Base-by-base conservation (phyloP, 805 yeast genomes). In the Metschnikowia picachoensis region DNA sequence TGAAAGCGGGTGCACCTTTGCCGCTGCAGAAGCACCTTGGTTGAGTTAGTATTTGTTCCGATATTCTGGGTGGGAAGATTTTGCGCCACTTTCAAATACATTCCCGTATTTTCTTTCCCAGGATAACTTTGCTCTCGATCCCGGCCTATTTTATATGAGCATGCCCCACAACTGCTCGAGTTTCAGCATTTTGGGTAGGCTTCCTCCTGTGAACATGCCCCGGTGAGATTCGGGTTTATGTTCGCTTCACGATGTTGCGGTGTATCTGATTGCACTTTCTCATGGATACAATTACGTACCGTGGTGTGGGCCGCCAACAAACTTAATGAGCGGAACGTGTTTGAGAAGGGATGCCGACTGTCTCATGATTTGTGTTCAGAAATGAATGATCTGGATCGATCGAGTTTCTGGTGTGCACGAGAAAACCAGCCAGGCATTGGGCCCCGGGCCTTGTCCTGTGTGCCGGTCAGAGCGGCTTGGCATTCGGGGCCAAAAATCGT, bases 261-360 rank as follows among this genome's bases (percentile, higher is more conserved):
- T n/a, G 15, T 14, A 32, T 10, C 35, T 16, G 10, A 13, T 10
- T 12, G 11, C 25, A 15, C 16, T 16, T 16, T 11, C 15, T n/a
- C 31, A 13, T 27, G 27, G 13, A 16, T 12, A 20, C 25, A 14
- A 16, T 4, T 10, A 49, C 59, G 47, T 55, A 55, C 59, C 44
- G 20, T 47, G 55, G 63, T 83, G 88, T 41, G 89, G 84, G 39
- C 90, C 90, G 35, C 97, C 97, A 39, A 89, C 78, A 62, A 92
- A 92, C 60, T 84, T 85, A 68, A 92, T 92, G 64, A 82, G 72
- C 13, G 95, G 97, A 20, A 76, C 72, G 60, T 79, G 76, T 54
- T 70, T 64, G 44, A 68, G 59, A 50, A 70, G 57, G 44, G 63
- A 57, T 27, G 60, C 48, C 16, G 70, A 53, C 37, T 61, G 55